These are phyloP conservation scores for Calonectria hawksworthii DNA, from an alignment of 2,329 filamentous ascomycete genomes.

Conservation along the genomic window DNA sequence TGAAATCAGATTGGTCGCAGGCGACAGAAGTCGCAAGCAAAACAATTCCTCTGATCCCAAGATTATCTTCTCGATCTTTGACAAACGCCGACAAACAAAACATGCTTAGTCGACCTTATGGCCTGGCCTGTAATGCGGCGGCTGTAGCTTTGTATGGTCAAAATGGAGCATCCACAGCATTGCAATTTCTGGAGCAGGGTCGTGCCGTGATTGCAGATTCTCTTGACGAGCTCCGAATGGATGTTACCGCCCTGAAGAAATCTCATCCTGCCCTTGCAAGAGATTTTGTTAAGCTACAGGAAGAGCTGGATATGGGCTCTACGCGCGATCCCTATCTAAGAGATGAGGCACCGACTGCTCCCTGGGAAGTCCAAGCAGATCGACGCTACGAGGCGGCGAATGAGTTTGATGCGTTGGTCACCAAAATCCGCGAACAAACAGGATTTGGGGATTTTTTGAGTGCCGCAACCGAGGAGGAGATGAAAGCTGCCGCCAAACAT, in stretches of 20 bases:
- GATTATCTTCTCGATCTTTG: background rate
- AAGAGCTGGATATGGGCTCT: background rate
- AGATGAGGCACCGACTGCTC: no score
- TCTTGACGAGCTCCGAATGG: constrained; percentile 13
- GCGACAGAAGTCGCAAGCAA: background rate
- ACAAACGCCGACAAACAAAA: background rate
- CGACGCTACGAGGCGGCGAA: no score
- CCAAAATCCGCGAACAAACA: no score
- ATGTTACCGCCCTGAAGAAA: background rate
- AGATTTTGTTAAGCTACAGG: background rate
- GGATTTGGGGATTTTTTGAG: no score
- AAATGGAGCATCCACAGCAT: background rate
- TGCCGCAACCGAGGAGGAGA: no score
- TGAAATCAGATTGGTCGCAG: background rate
- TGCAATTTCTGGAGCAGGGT: constrained; percentile 19
- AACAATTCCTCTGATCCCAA: background rate
- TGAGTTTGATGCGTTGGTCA: no score
- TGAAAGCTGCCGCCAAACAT: no score
- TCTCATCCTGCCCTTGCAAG: background rate
- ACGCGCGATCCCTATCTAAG: no score
- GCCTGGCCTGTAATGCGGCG: constrained; percentile 1
- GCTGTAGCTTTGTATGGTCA: constrained; percentile 4
- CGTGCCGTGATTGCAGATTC: constrained; percentile 17
- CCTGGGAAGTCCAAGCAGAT: no score
- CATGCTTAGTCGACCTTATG: background rate